phyloP scores from a whole-genome alignment of 2,329 filamentous ascomycete genomes.

The Pseudocercospora pini-densiflorae region DNA sequence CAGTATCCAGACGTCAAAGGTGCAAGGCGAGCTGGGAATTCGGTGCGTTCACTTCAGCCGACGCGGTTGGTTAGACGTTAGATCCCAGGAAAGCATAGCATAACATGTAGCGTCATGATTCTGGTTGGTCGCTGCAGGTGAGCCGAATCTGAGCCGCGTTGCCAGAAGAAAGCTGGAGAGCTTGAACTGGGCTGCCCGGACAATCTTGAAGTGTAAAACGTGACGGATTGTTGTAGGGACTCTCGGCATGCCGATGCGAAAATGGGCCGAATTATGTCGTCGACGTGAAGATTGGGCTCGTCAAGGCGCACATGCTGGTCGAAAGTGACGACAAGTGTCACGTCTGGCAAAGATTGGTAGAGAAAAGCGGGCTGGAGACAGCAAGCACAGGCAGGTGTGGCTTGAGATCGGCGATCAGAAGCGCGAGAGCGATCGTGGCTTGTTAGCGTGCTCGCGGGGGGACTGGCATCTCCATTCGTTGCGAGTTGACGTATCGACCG shows the following conservation, averaged over 20 bases:
- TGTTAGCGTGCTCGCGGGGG: background rate
- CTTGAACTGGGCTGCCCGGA: background rate
- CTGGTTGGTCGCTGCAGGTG: background rate
- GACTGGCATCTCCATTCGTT: slow-evolving; percentile 9
- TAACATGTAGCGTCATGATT: background rate
- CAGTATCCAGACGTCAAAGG: background rate
- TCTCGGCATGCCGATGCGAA: background rate
- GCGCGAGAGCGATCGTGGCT: background rate
- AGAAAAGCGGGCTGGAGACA: background rate
- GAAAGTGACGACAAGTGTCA: background rate
- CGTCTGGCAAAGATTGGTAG: background rate
- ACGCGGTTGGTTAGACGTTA: background rate
- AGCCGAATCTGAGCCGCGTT: background rate
- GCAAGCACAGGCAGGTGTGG: background rate
- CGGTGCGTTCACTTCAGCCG: background rate
- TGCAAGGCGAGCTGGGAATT: background rate
- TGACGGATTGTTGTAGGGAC: background rate
- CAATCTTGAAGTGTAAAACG: background rate
- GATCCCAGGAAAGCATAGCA: background rate
- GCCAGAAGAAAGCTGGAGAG: background rate
- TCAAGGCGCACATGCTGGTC: too few relatives aligned
- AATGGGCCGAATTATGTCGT: background rate
- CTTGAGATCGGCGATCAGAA: background rate
- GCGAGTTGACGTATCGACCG: background rate
- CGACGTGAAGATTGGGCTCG: background rate